Evolutionary conservation across 1,139 yeast species (phyloP), one percentile per base, ranked within the genome.

Genomic region (Meyerozyma sp.): DNA sequence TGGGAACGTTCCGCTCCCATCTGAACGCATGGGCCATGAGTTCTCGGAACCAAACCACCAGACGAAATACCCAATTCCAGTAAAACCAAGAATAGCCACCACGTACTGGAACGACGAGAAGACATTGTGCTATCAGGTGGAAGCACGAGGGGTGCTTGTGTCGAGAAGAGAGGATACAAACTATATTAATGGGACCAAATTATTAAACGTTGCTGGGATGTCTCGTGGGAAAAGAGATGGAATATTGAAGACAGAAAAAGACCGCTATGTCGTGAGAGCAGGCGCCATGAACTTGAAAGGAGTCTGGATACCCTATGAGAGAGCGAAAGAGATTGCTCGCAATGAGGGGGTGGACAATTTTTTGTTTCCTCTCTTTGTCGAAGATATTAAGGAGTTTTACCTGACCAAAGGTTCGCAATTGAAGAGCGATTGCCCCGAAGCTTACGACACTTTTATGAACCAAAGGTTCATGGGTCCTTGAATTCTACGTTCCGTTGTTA

Each of bases 41-140:
- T 30, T n/a, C 14, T 8, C 10, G 20, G 34, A 30, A 5, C 34
- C 34, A 30, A 9, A 11, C 5, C 9, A 8, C 18, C 34, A 14
- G 26, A 4, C 26, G 8, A 34, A 34, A 18, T 34, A 34, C 14
- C 37, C 37, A 10, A 18, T 34, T 34, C 37, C 37, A 20, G 64
- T 84, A 51, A 75, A 89, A 51, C 97, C 96, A 23, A 74, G 94
- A 53, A 94, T 91, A 50, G 88, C 96, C 42, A 90, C 97, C 21
- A 89, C 97, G 8, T 81, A 89, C 82, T 91, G 98, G 98, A 97
- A 91, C 63, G 97, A 91, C 61, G 97, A 91, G 59, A 86, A 89
- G 54, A 91, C 97, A 0, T 66, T 90, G 42, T 93, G 98, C 62
- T 91, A 90, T 68, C 97, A 91, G 65, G 97, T 91, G 28, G 97